phyloP scores from a whole-genome alignment of 345 rosid genomes.

The Salix dunnii region DNA sequence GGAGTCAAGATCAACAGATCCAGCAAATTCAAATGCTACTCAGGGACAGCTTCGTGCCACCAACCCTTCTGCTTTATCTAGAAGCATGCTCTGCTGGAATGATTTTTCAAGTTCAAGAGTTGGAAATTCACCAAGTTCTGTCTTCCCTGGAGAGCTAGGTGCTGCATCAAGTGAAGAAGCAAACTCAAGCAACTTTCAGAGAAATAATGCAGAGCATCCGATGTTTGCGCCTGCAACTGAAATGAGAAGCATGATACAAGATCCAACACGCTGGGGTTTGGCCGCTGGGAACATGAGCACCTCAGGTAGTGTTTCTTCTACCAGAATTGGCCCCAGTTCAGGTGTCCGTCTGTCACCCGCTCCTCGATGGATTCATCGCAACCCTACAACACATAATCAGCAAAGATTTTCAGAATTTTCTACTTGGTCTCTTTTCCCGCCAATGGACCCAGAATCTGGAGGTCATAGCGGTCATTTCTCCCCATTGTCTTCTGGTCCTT shows the following conservation, averaged over 20 bases:
- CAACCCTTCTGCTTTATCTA: constrained; percentile 44
- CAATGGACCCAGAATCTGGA: constrained; percentile 50
- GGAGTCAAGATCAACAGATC: constrained; percentile 43
- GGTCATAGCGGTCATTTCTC: constrained; percentile 51
- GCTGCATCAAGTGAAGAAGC: constrained; percentile 44
- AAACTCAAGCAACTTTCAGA: constrained; percentile 43
- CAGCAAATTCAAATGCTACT: constrained; percentile 35
- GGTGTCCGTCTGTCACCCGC: constrained; percentile 39
- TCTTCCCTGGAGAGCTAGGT: constrained; percentile 42
- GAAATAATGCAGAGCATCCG: constrained; percentile 51
- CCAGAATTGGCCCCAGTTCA: constrained; percentile 46
- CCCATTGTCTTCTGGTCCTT: constrained; percentile 49
- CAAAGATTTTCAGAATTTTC: constrained; percentile 52
- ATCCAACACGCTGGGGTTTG: constrained; percentile 63
- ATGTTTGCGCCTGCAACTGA: constrained; percentile 50
- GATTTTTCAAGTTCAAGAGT: constrained; percentile 48
- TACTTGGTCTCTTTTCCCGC: constrained; percentile 74
- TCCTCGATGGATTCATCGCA: constrained; percentile 54
- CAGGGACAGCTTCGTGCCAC: constrained; percentile 45
- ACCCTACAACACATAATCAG: constrained; percentile 34
- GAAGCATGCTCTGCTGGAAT: constrained; percentile 50
- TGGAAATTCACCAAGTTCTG: constrained; percentile 40
- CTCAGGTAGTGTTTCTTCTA: constrained; percentile 43
- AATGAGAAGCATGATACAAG: constrained; percentile 51
- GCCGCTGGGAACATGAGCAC: constrained; percentile 43